These are phyloP conservation scores for Alternaria postmessia DNA, from an alignment of 2,329 filamentous ascomycete genomes.

Conservation along the genomic window DNA sequence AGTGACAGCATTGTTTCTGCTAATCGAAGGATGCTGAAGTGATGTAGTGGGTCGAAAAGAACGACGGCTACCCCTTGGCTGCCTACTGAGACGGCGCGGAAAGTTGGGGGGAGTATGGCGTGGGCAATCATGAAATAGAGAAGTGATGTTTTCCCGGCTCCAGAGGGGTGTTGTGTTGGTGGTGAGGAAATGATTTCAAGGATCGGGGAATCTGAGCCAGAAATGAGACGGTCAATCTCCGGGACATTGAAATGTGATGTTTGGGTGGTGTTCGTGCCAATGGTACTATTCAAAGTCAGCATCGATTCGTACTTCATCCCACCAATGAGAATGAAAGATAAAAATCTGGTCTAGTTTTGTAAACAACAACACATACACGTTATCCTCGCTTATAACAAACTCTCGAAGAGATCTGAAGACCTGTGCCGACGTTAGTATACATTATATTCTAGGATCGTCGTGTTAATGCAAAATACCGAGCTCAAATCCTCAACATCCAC, in stretches of 20 bases:
- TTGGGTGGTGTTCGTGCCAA: neutral
- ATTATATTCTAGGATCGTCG: neutral
- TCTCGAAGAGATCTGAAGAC: slow-evolving; percentile 51
- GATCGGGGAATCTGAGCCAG: slow-evolving; percentile 19
- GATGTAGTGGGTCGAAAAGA: slow-evolving; percentile 64
- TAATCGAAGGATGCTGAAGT: slow-evolving; percentile 62
- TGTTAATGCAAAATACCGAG: slow-evolving; percentile 27
- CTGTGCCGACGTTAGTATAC: slow-evolving; percentile 35
- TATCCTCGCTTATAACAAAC: slow-evolving; percentile 23
- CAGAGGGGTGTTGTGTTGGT: slow-evolving; percentile 47
- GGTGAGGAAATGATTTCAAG: slow-evolving; percentile 63
- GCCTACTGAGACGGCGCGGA: slow-evolving; percentile 35
- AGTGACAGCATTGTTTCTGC: slow-evolving; percentile 44
- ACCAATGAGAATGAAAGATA: neutral
- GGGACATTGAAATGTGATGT: slow-evolving; percentile 52
- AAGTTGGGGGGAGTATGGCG: slow-evolving; percentile 58
- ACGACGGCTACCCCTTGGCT: slow-evolving; percentile 58
- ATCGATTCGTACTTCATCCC: neutral
- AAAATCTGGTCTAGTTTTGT: neutral
- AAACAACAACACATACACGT: slow-evolving; percentile 11
- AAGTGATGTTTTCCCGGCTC: slow-evolving; percentile 66
- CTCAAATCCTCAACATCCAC: slow-evolving; percentile 44
- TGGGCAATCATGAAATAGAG: slow-evolving; percentile 64
- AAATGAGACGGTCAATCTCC: slow-evolving; percentile 55
- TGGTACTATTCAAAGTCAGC: neutral